A percentile compares a stretch with the other conserved stretches of the same genome.
These are phyloP conservation scores for Nemophila menziesii DNA, from an alignment of 257 asterid genomes.

Conservation along the genomic window DNA sequence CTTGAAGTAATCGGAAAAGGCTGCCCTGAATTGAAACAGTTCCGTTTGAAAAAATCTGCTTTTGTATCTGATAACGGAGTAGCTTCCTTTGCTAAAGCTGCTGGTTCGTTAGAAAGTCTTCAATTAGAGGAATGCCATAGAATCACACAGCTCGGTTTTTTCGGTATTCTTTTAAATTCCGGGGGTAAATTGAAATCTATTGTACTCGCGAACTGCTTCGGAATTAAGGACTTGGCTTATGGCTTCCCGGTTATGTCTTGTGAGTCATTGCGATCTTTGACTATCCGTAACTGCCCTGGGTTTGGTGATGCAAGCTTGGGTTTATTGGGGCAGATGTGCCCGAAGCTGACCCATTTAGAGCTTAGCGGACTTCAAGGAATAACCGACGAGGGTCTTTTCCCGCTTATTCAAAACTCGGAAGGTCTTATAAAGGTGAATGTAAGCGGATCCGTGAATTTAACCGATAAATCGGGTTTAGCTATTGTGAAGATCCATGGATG, in stretches of 20 bases:
- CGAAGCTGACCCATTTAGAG: conserved; percentile 40
- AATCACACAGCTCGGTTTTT: conserved; percentile 64
- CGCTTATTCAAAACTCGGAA: conserved; percentile 42
- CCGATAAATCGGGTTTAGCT: conserved; percentile 41
- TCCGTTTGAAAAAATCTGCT: conserved; percentile 42
- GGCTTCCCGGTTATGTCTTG: conserved; percentile 30
- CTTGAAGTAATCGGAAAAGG: conserved; percentile 60
- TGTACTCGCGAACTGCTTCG: conserved; percentile 53
- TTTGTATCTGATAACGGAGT: conserved; percentile 66
- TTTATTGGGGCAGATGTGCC: conserved; percentile 48
- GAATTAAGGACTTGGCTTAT: conserved; percentile 39
- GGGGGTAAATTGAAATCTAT: conserved; percentile 52
- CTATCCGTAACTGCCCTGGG: conserved; percentile 64
- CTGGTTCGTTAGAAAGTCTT: conserved; percentile 47
- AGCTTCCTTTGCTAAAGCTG: conserved; percentile 44
- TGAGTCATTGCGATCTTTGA: conserved; percentile 45
- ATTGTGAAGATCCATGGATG: conserved; percentile 49
- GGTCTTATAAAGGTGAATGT: conserved; percentile 59
- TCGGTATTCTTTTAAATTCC: conserved; percentile 45
- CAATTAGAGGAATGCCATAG: conserved; percentile 63
- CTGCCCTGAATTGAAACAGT: conserved; percentile 49
- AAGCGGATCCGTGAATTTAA: conserved; percentile 53
- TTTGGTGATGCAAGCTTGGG: conserved; percentile 46
- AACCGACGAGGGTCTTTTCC: conserved; percentile 58
- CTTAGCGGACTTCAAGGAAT: conserved; percentile 40